Conservation (phyloP, 2,329 filamentous ascomycete species). For the Phaeosphaeria sp. region DNA sequence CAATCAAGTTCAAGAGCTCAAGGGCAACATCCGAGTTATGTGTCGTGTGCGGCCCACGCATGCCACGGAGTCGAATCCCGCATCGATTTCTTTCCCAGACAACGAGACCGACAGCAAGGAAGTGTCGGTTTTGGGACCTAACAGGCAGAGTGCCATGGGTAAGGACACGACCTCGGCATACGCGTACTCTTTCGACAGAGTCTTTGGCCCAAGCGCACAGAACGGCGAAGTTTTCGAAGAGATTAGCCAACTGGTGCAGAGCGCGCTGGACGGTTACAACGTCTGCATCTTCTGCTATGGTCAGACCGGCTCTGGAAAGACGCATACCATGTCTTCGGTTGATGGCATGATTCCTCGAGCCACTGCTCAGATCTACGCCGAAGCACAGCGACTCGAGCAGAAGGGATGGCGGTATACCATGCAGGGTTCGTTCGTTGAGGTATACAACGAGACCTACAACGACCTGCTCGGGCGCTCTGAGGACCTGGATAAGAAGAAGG, state of each 20-base stretch:
- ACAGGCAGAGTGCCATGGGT: conserved; percentile 82
- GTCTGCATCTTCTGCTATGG: conserved; percentile 99
- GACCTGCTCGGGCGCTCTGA: conserved; percentile 80
- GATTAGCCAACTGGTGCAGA: conserved; percentile 95
- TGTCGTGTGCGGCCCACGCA: conserved; percentile 86
- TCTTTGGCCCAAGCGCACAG: conserved; percentile 78
- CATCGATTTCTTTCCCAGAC: conserved; percentile 81
- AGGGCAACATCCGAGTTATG: conserved; percentile 98
- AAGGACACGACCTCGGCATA: conserved; percentile 79
- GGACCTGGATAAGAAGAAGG: conserved; percentile 78
- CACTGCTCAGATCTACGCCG: conserved; percentile 91
- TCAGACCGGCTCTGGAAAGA: conserved; percentile 96
- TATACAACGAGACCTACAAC: conserved; percentile 97
- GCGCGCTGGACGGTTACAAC: conserved; percentile 95
- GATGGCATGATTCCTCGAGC: conserved; percentile 97
- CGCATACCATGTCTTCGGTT: conserved; percentile 92
- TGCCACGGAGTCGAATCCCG: conserved; percentile 64
- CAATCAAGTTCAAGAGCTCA: conserved; percentile 97
- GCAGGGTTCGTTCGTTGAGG: conserved; percentile 94
- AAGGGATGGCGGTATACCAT: conserved; percentile 96
- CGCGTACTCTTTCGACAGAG: conserved; percentile 89
- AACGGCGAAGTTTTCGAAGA: conserved; percentile 93
- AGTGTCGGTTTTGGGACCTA: conserved; percentile 81
- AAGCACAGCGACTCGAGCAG: conserved; percentile 79
- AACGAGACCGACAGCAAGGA: conserved; percentile 82